These are phyloP conservation scores for Trichosanthes truncata DNA, from an alignment of 306 rosid genomes.

Conservation along the genomic window DNA sequence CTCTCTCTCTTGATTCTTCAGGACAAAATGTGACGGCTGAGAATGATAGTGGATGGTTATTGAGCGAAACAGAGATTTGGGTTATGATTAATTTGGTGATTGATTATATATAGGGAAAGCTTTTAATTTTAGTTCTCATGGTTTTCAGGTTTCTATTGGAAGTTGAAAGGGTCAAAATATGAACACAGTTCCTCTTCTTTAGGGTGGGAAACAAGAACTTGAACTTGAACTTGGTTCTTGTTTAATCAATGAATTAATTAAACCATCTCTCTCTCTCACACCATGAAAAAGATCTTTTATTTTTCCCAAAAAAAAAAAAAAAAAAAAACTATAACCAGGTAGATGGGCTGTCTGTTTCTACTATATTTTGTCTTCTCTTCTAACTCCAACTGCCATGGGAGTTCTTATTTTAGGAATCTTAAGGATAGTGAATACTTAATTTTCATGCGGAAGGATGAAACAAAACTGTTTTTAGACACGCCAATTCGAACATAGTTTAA, in stretches of 20 bases:
- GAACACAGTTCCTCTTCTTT: background rate
- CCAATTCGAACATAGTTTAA: no score
- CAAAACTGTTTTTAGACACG: no score
- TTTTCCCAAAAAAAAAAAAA: no score
- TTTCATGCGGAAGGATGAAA: background rate
- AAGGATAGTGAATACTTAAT: no score
- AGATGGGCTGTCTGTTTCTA: no score
- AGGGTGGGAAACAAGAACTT: background rate
- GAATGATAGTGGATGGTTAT: background rate
- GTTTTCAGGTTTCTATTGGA: background rate
- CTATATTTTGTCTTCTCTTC: no score
- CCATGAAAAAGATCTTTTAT: background rate
- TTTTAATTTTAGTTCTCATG: no score
- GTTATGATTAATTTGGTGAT: background rate
- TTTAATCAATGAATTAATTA: no score
- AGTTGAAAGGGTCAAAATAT: background rate
- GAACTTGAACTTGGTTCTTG: background rate
- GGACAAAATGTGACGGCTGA: background rate
- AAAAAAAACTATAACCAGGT: no score
- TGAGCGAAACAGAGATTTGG: background rate
- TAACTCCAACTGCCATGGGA: no score
- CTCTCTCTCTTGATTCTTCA: no score
- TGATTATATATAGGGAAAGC: background rate
- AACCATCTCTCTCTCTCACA: background rate
- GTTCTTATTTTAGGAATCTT: no score